phyloP scores from a whole-genome alignment of 148 eudicot genomes.

The Tetragonia tetragonoides region DNA sequence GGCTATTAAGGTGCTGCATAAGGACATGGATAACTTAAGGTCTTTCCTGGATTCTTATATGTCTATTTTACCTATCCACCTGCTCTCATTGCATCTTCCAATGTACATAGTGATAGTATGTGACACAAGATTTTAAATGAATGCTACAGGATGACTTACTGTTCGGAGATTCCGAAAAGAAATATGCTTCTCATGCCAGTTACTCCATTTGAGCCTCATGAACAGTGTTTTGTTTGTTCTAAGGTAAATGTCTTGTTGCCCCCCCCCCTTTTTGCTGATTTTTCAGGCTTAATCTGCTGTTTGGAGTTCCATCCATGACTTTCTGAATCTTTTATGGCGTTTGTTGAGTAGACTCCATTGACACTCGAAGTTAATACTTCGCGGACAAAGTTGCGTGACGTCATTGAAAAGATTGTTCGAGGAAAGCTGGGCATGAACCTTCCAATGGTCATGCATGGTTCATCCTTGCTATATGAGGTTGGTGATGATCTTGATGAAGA shows the following conservation, averaged over 20 bases:
- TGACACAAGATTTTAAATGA: no score
- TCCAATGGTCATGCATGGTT: conserved; percentile 73
- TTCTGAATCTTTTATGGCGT: conserved; percentile 20
- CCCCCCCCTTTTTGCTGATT: neutral
- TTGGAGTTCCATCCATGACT: conserved; percentile 4
- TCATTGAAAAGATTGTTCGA: conserved; percentile 77
- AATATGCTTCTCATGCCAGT: conserved; percentile 98
- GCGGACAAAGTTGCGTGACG: conserved; percentile 70
- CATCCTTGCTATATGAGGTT: conserved; percentile 82
- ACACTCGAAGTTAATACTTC: conserved; percentile 78
- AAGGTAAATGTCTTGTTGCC: conserved; percentile 40
- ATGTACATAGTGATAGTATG: neutral
- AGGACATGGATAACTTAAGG: conserved; percentile 66
- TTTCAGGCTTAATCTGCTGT: neutral
- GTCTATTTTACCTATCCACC: neutral
- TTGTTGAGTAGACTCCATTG: conserved; percentile 63
- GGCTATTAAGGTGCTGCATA: conserved; percentile 86
- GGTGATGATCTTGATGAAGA: conserved; percentile 96
- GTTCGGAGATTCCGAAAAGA: conserved; percentile 73
- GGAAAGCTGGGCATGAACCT: conserved; percentile 89
- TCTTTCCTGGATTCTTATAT: conserved; percentile 24
- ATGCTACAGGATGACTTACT: conserved; percentile 78
- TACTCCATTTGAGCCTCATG: conserved; percentile 88
- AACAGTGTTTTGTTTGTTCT: conserved; percentile 87
- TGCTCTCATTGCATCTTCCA: conserved; percentile 1